Percentiles rank a stretch among this genome's conserved stretches.
phyloP scores from a whole-genome alignment of 106 monocot genomes.

The Ottelia alismoides region DNA sequence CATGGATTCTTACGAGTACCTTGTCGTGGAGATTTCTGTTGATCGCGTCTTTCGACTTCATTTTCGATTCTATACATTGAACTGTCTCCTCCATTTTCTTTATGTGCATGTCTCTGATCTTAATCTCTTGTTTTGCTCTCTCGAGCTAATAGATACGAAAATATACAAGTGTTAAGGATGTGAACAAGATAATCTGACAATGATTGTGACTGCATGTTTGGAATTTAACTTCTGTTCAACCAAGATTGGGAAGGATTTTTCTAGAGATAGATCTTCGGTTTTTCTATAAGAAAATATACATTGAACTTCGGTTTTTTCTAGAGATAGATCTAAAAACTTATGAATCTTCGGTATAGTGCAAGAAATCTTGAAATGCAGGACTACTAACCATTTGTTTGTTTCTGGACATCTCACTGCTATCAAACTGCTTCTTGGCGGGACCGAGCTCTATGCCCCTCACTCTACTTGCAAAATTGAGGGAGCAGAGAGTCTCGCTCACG shows the following conservation, averaged over 20 bases:
- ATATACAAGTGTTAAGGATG: too few species aligned
- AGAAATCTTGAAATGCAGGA: too few species aligned
- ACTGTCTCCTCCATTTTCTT: slow-evolving; percentile 60
- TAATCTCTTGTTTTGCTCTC: slow-evolving; percentile 66
- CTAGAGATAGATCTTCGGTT: too few species aligned
- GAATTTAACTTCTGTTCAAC: too few species aligned
- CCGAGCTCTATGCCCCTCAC: slow-evolving; percentile 92
- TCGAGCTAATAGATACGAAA: slow-evolving; percentile 37
- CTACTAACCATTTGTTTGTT: slow-evolving; percentile 63
- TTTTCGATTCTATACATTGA: slow-evolving; percentile 51
- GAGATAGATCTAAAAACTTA: too few species aligned
- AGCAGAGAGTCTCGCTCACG: slow-evolving; percentile 70
- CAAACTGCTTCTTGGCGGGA: slow-evolving; percentile 74
- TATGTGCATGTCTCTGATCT: slow-evolving; percentile 53
- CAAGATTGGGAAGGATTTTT: too few species aligned
- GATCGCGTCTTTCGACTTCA: slow-evolving; percentile 52
- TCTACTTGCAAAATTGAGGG: slow-evolving; percentile 90
- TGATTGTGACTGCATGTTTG: too few species aligned
- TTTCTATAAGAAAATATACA: too few species aligned
- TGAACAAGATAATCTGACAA: too few species aligned
- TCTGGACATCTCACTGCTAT: slow-evolving; percentile 42
- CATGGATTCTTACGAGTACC: too few species aligned
- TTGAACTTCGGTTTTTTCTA: too few species aligned
- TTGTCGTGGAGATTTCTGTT: slow-evolving; percentile 72
- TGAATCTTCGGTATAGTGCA: too few species aligned